Conservation (phyloP, 805 yeast species). For the Suhomyces faveliae region DNA sequence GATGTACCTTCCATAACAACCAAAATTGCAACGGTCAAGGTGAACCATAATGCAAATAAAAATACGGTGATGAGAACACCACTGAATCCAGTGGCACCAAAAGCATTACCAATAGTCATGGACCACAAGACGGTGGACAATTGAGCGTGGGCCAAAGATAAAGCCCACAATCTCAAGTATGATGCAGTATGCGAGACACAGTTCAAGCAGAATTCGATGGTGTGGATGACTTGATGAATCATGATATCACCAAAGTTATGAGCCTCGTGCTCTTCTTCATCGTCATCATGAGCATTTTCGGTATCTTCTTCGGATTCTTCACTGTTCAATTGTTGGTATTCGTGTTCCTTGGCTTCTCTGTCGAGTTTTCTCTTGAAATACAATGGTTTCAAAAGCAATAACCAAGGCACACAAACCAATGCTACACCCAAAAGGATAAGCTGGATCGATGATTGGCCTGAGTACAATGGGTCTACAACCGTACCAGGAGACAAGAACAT, state of each 20-base stretch:
- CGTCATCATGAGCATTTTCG: conserved; percentile 31
- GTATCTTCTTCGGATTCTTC: conserved; percentile 17
- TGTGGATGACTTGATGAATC: conserved; percentile 78
- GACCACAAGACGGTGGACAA: conserved; percentile 71
- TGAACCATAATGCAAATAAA: conserved; percentile 74
- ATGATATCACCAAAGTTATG: conserved; percentile 62
- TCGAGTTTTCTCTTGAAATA: conserved; percentile 36
- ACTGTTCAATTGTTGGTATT: conserved; percentile 20
- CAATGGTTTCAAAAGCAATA: conserved; percentile 65
- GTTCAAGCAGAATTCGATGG: conserved; percentile 76
- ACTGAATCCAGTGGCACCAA: conserved; percentile 50
- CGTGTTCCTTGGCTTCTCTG: conserved; percentile 26
- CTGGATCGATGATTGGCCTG: conserved; percentile 64
- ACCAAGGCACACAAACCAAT: conserved; percentile 71
- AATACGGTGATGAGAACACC: conserved; percentile 60
- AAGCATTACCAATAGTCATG: conserved; percentile 68
- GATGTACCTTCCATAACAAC: conserved; percentile 83
- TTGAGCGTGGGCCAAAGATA: conserved; percentile 79
- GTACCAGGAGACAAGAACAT: conserved; percentile 76
- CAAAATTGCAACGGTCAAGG: conserved; percentile 62
- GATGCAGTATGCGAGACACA: conserved; percentile 82
- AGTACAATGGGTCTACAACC: conserved; percentile 62
- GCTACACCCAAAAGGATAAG: conserved; percentile 57
- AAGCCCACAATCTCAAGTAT: conserved; percentile 74
- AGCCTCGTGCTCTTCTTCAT: conserved; percentile 34